Base-by-base conservation (phyloP, 2,329 filamentous ascomycete genomes). In the Botrytis galanthina region DNA sequence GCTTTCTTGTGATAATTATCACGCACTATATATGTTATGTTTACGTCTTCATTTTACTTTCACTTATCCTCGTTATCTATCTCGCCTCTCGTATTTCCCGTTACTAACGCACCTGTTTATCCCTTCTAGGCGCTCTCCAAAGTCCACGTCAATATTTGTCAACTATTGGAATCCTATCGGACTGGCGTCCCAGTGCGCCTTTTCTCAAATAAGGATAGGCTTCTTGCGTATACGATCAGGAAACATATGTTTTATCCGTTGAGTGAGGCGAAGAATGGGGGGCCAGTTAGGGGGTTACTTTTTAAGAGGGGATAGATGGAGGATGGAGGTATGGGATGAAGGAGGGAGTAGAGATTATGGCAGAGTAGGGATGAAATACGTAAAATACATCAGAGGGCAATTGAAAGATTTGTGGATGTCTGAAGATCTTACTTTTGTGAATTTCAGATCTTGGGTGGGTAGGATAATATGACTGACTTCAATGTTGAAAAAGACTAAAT, bases 91-190 rank as follows among this genome's bases (percentile, higher is more conserved):
- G 5, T 6, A 54, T 54, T 3, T 54, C 6, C n/a, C 14, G 7
- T 57, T 57, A 22, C 61, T 63, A 46, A 63, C 3, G 26, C 62
- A 16, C n/a, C n/a, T 18, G 9, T 20, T 1, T 35, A 12, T 32
- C 1, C 18, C 22, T 57, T 29, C 35, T 48, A 71, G 70, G 59
- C 42, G 2, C 70, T 71, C 42, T 18, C 39, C 14, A 54, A 71
- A 3, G 42, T 64, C 32, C 42, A 54, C 42, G 70, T 71, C 35
- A 71, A 71, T 39, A 71, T 64, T 6, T 26, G 39, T 14, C 42
- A 64, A 4, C 20, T 64, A 5, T 16, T 71, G 16, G 42, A 35
- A 14, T 26, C 44, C 1, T 44, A 35, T 37, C 1, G 4, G 42
- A 14, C 18, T 1, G 39, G 39, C 4, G 20, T 2, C 1, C 10